Percentiles rank a stretch among this genome's conserved stretches.
Conservation (phyloP, 331 rosid species). For the Malus hybrid region DNA sequence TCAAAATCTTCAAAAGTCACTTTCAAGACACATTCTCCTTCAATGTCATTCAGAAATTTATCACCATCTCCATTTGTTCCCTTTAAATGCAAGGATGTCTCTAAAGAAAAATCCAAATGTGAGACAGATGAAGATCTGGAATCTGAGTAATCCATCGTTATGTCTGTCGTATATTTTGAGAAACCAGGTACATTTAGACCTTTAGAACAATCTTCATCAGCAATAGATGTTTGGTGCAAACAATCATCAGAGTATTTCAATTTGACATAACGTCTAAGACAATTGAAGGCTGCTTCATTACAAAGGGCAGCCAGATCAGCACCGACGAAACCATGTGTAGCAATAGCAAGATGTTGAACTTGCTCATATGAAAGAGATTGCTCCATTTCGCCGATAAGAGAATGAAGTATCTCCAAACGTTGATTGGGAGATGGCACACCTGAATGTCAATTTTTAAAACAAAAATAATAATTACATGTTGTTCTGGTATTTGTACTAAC, state of each 20-base stretch:
- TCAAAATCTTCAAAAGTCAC: slow-evolving; percentile 74
- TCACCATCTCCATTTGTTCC: slow-evolving; percentile 28
- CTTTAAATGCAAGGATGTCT: slow-evolving; percentile 21
- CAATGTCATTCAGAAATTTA: slow-evolving; percentile 16
- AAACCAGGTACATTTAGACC: slow-evolving; percentile 13
- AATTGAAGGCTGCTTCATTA: slow-evolving; percentile 67
- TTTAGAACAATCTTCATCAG: slow-evolving; percentile 20
- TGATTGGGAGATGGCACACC: slow-evolving; percentile 90
- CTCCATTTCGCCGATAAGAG: slow-evolving; percentile 64
- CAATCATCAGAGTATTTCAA: slow-evolving; percentile 20
- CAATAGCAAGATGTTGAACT: slow-evolving; percentile 65
- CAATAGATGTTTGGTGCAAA: slow-evolving; percentile 11
- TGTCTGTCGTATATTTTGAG: slow-evolving; percentile 21
- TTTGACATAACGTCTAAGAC: slow-evolving; percentile 48
- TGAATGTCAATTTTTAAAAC: slow-evolving; percentile 25
- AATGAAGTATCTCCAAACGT: slow-evolving; percentile 57
- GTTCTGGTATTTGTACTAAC: not conserved
- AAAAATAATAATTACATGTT: not conserved
- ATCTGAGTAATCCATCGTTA: slow-evolving; percentile 22
- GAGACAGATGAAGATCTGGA: slow-evolving; percentile 35
- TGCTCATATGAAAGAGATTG: slow-evolving; percentile 60
- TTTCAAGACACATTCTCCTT: slow-evolving; percentile 36
- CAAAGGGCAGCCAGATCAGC: slow-evolving; percentile 88
- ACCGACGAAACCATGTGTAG: slow-evolving; percentile 90
- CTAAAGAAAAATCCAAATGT: slow-evolving; percentile 23